Evolutionary conservation across 371 early-diverging fungal species (phyloP).

Genomic region (Rhizopus sp.): DNA sequence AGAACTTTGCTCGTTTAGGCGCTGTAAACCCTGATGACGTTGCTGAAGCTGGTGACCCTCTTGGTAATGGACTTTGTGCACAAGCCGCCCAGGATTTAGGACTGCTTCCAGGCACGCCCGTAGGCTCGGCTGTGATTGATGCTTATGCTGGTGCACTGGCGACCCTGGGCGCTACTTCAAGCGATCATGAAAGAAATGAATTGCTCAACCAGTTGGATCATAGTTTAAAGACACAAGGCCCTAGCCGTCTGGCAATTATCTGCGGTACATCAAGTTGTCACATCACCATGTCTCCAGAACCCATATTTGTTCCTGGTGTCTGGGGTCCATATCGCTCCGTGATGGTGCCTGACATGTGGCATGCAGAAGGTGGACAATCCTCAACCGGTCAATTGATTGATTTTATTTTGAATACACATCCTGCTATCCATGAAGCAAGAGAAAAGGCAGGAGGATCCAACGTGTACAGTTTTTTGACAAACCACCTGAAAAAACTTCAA

Average conservation of each 20-base stretch:
- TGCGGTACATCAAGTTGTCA: constrained; percentile 78
- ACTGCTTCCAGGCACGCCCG: constrained; percentile 51
- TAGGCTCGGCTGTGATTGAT: constrained; percentile 75
- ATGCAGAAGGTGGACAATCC: constrained; percentile 77
- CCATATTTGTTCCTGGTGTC: constrained; percentile 63
- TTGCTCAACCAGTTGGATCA: constrained; percentile 18
- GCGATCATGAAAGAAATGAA: constrained; percentile 19
- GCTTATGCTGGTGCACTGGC: constrained; percentile 76
- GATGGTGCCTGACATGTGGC: constrained; percentile 61
- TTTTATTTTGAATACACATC: constrained; percentile 60
- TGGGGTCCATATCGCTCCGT: constrained; percentile 72
- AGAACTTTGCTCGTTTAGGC: constrained; percentile 48
- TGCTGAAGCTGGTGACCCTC: constrained; percentile 59
- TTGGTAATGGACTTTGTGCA: constrained; percentile 53
- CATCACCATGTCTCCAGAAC: constrained; percentile 58
- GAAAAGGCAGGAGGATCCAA: constrained; percentile 24
- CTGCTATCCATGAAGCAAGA: constrained; percentile 46
- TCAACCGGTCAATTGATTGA: constrained; percentile 73
- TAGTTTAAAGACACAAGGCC: constrained; percentile 34
- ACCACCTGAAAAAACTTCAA: constrained; percentile 37
- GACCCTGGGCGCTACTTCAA: constrained; percentile 50
- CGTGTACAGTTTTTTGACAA: constrained; percentile 55
- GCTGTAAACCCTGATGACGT: constrained; percentile 45
- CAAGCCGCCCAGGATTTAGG: constrained; percentile 63
- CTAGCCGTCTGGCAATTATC: constrained; percentile 67